Percentiles rank a stretch among this genome's conserved stretches.
Evolutionary conservation across 208 protist species (phyloP).

Genomic region (Leishmania arabica): DNA sequence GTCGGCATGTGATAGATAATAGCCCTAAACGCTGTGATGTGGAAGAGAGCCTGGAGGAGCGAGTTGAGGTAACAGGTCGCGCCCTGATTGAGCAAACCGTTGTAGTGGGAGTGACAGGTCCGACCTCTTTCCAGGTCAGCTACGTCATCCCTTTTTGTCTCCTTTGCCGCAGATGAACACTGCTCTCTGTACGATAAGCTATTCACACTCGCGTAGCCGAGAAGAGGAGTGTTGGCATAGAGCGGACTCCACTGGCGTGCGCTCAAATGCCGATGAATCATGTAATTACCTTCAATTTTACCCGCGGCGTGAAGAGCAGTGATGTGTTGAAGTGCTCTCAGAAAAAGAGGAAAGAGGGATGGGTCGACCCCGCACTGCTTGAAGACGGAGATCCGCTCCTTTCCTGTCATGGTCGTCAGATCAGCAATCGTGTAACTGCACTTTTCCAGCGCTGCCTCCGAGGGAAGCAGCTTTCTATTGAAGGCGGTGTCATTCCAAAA

Average conservation of each 20-base stretch:
- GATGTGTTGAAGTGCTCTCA: slow-evolving; percentile 76
- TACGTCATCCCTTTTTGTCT: slow-evolving; percentile 12
- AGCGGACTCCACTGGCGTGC: slow-evolving; percentile 69
- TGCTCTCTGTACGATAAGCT: slow-evolving; percentile 58
- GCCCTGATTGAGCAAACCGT: slow-evolving; percentile 91
- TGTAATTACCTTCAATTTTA: slow-evolving; percentile 58
- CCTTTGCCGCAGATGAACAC: neutral
- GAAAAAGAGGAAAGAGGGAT: slow-evolving; percentile 74
- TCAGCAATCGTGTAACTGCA: slow-evolving; percentile 61
- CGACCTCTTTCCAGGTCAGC: slow-evolving; percentile 13
- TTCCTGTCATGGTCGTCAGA: slow-evolving; percentile 76
- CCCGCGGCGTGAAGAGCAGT: slow-evolving; percentile 59
- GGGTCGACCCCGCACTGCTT: slow-evolving; percentile 72
- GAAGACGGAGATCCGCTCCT: slow-evolving; percentile 68
- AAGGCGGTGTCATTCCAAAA: slow-evolving; percentile 83
- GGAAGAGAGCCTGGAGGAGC: slow-evolving; percentile 90
- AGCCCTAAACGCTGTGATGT: slow-evolving; percentile 83
- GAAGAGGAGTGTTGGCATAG: slow-evolving; percentile 41
- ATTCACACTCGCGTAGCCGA: slow-evolving; percentile 64
- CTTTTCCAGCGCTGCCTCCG: slow-evolving; percentile 61
- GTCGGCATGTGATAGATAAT: slow-evolving; percentile 93
- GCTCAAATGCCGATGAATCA: slow-evolving; percentile 74
- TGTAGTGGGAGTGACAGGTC: slow-evolving; percentile 42
- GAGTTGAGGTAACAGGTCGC: slow-evolving; percentile 94
- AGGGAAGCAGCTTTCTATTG: slow-evolving; percentile 59